A percentile compares a stretch with the other conserved stretches of the same genome.
phyloP scores from a whole-genome alignment of 169 alveolate species.

The Besnoitia besnoiti region DNA sequence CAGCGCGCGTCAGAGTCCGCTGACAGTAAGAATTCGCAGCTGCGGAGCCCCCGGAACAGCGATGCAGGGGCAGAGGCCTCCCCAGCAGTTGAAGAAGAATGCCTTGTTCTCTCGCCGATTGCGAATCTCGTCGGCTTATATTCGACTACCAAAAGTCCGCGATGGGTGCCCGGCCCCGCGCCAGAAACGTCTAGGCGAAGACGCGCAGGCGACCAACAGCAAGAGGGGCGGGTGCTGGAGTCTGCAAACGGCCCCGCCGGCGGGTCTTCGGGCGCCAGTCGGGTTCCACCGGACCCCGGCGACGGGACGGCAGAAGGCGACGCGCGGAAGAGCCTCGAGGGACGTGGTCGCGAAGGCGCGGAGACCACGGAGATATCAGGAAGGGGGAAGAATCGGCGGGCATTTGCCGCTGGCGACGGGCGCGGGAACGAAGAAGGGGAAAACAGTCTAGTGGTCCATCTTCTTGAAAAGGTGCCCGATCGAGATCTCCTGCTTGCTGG shows the following conservation, averaged over 20 bases:
- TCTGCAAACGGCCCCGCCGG: no score
- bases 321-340: background rate
- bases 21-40: background rate
- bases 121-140: background rate
- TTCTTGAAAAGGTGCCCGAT: background rate
- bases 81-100: background rate
- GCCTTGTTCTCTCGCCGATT: background rate
- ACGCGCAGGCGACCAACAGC: background rate
- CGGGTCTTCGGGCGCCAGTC: background rate
- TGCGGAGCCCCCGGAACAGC: background rate
- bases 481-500: background rate
- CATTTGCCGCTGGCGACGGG: background rate
- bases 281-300: background rate
- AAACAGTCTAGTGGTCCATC: background rate
- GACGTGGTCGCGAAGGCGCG: background rate
- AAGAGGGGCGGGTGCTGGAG: background rate
- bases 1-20: no score
- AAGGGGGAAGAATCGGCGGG: background rate
- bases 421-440: background rate
- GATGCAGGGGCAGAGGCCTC: background rate
- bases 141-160: no score
- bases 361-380: background rate
- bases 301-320: background rate
- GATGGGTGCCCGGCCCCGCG: background rate
- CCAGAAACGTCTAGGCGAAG: background rate